Evolutionary conservation across 2,329 filamentous ascomycete species (phyloP), one percentile per base, ranked within the genome.

Genomic region (Fonsecaea erecta): DNA sequence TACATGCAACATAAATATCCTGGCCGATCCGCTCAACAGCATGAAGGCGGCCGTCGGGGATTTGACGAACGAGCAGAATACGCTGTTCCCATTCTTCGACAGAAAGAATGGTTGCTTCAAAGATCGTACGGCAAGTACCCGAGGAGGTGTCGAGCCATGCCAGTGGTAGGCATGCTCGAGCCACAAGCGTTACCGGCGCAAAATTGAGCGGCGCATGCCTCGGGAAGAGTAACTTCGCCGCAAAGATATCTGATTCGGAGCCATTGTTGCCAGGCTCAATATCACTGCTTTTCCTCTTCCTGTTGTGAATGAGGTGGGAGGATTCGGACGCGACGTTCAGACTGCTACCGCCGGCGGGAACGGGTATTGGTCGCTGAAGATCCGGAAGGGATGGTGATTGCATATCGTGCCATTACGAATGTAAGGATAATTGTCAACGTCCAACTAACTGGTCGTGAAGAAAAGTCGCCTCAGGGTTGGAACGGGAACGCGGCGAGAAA

Each of bases 111-210:
- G 26, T 35, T 35, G 67, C 67, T 37, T 71, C 63, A 46, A 72
- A 66, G 24, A 71, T 21, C 7, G 43, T 40, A 8, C 64, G 26
- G 24, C 62, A n/a, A 6, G 64, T 18, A 12, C 48, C 6, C 14
- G 52, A 26, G 5, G 53, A 60, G 6, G 61, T 62, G 35, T 64
- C 51, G 40, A 72, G 60, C 68, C 70, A 72, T 30, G 65, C 60
- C 2, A 72, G 48, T 9, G 70, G 70, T 9, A 72, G 60, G 46
- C 69, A 68, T 32, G 69, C 67, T 61, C 70, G 65, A 7, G 69
- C 64, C 16, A 72, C 46, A 40, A 68, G 64, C 9, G 68, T 64
- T 40, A 71, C 56, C n/a, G 64, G 48, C 24, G 53, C 56, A 40
- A 72, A 71, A 0, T 63, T 56, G 8, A 61, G 30, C 6, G 51